Evolutionary conservation across 2,329 filamentous ascomycete species (phyloP).

Genomic region (Aspergillus sp.): DNA sequence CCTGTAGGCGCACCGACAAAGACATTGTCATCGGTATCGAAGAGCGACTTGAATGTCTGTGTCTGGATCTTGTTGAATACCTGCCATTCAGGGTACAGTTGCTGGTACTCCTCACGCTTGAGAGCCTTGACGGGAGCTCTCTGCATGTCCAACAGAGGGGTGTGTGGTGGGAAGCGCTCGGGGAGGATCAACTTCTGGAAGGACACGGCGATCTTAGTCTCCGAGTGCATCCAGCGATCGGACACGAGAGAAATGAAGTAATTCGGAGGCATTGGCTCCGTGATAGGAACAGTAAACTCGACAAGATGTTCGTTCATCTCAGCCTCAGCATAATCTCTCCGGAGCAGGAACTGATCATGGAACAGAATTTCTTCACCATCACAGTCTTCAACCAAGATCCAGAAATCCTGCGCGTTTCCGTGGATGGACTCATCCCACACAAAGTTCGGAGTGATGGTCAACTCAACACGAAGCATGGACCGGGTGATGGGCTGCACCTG

Average conservation of each 20-base stretch:
- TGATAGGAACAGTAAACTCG: constrained; percentile 94
- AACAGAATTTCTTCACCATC: constrained; percentile 95
- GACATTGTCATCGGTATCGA: constrained; percentile 87
- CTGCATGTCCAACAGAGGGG: constrained; percentile 86
- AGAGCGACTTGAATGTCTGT: constrained; percentile 92
- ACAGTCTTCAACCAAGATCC: constrained; percentile 96
- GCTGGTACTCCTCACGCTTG: constrained; percentile 78
- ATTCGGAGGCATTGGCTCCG: constrained; percentile 96
- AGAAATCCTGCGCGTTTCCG: constrained; percentile 86
- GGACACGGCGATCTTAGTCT: constrained; percentile 87
- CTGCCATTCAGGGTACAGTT: constrained; percentile 78
- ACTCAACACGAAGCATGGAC: constrained; percentile 84
- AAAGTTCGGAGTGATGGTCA: constrained; percentile 91
- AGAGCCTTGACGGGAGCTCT: constrained; percentile 84
- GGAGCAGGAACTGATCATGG: constrained; percentile 89
- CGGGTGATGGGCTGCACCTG: constrained; percentile 93
- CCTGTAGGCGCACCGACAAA: constrained; percentile 91
- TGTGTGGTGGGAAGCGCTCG: constrained; percentile 93
- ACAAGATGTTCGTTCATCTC: constrained; percentile 93
- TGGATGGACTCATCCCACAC: constrained; percentile 92
- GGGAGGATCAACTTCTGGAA: constrained; percentile 94
- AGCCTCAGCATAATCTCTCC: constrained; percentile 79
- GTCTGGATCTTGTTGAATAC: constrained; percentile 98
- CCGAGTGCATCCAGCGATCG: constrained; percentile 97
- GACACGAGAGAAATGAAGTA: constrained; percentile 96